Conservation (phyloP, 2,329 filamentous ascomycete genomes). For the Sporothrix pseudoabietina region DNA sequence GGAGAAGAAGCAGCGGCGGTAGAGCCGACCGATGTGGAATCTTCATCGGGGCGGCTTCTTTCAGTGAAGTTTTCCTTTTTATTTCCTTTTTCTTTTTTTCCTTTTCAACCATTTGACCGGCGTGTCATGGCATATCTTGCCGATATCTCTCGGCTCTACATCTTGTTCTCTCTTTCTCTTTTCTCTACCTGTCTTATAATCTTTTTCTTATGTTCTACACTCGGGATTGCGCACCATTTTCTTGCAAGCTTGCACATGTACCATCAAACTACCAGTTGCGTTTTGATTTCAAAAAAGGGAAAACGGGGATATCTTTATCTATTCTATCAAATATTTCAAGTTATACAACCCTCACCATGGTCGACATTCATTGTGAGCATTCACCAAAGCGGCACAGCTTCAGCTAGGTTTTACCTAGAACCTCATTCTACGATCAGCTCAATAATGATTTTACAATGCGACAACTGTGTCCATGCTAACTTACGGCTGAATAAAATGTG, state of each 20-base stretch:
- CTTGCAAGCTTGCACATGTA: not conserved
- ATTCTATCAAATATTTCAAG: not conserved
- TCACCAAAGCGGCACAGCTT: no score
- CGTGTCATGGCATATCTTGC: not conserved
- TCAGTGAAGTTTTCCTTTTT: not conserved
- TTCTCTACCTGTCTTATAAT: not conserved
- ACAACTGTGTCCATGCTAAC: no score
- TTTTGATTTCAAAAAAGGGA: not conserved
- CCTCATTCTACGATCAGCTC: no score
- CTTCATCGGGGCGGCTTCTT: not conserved
- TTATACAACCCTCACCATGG: not conserved
- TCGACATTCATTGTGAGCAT: no score
- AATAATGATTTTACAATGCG: no score
- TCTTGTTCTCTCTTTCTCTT: not conserved
- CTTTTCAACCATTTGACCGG: not conserved
- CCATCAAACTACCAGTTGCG: not conserved
- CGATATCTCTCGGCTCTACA: not conserved
- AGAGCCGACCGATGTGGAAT: slow-evolving; percentile 32
- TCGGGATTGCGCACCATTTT: not conserved
- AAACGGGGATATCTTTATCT: not conserved
- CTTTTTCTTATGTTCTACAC: not conserved
- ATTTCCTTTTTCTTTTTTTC: no score
- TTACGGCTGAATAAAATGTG: not conserved
- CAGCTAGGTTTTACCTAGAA: no score
- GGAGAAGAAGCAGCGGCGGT: slow-evolving; percentile 59